Evolutionary conservation across 345 rosid genomes (phyloP).

Genomic region (Eucalyptus regnans): DNA sequence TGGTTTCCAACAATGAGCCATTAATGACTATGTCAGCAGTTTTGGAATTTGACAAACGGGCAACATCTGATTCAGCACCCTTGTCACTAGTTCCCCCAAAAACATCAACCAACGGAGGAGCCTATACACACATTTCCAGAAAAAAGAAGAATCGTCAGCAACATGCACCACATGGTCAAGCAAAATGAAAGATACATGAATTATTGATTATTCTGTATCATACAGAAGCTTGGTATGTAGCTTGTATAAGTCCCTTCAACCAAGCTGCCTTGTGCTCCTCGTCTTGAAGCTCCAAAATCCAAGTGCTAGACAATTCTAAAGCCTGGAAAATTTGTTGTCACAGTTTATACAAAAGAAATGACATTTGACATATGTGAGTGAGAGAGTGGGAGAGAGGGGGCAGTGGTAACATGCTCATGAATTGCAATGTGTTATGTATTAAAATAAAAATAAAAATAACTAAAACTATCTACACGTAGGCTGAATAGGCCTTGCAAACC

Average conservation of each 20-base stretch:
- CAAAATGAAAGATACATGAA: neutral
- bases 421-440: neutral
- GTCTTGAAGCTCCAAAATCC: constrained; percentile 71
- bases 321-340: constrained; percentile 30
- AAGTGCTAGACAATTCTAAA: constrained; percentile 83
- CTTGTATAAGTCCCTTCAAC: constrained; percentile 80
- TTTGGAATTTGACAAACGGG: constrained; percentile 31
- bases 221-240: constrained; percentile 98
- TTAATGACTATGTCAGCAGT: constrained; percentile 73
- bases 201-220: neutral
- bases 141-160: neutral
- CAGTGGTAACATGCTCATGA: neutral
- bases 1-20: constrained; percentile 74
- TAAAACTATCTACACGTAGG: neutral
- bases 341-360: neutral
- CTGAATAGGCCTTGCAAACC: neutral
- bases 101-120: constrained; percentile 55
- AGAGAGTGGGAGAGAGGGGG: neutral
- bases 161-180: neutral
- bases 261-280: constrained; percentile 71
- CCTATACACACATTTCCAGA: constrained; percentile 11
- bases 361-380: neutral
- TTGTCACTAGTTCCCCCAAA: constrained; percentile 40
- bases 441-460: neutral
- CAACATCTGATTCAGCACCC: constrained; percentile 21